These are phyloP conservation scores for Calonectria pauciramosa DNA, from an alignment of 2,329 filamentous ascomycete species.

Conservation along the genomic window DNA sequence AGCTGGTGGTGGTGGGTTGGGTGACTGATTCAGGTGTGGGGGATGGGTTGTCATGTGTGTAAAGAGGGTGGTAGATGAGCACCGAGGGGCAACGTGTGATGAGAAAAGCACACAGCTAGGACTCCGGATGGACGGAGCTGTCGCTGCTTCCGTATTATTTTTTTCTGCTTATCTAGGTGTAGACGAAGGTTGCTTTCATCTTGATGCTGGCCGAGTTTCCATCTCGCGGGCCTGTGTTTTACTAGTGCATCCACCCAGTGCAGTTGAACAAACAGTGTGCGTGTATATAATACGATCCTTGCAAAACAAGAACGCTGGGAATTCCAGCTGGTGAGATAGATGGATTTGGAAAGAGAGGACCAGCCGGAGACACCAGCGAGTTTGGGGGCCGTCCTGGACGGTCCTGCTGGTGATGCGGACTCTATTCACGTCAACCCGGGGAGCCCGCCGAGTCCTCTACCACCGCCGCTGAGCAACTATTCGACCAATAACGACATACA, in stretches of 20 bases:
- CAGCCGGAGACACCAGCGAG: conserved; percentile 20
- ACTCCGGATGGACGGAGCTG: background rate
- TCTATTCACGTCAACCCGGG: conserved; percentile 47
- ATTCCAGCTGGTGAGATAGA: conserved; percentile 12
- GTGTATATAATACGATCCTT: background rate
- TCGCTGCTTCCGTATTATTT: background rate
- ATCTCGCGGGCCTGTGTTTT: background rate
- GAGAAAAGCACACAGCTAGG: background rate
- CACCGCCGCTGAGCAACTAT: conserved; percentile 37
- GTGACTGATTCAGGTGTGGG: conserved; percentile 12
- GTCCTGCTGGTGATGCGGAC: conserved; percentile 40
- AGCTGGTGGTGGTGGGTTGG: conserved; percentile 15
- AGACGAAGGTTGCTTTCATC: background rate
- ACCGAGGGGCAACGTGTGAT: background rate
- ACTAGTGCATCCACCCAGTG: background rate
- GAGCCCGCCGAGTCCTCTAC: conserved; percentile 41
- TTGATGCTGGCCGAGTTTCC: background rate
- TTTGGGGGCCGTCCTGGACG: conserved; percentile 6
- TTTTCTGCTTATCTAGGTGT: background rate
- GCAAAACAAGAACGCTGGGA: background rate
- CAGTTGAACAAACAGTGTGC: background rate
- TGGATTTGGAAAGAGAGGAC: conserved; percentile 33
- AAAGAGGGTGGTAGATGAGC: background rate
- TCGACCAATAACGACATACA: conserved; percentile 22
- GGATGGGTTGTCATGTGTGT: conserved; percentile 14